These are phyloP conservation scores for Backusella sp. DNA, from an alignment of 192 early-diverging fungal genomes.

Conservation along the genomic window DNA sequence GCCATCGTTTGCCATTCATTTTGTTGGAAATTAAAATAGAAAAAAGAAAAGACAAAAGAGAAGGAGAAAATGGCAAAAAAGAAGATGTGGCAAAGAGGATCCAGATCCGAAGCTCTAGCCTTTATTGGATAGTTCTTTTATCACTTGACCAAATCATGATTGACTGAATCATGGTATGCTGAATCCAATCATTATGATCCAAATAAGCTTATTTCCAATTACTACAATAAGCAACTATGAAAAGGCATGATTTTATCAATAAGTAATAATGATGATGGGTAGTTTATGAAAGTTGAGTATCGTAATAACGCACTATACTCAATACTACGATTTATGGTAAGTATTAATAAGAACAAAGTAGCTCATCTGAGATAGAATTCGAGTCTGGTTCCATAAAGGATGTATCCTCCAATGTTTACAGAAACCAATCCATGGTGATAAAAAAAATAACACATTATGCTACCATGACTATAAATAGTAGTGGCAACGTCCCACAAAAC, in stretches of 20 bases:
- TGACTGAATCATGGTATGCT: neutral
- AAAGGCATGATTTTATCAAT: neutral
- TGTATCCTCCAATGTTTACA: neutral
- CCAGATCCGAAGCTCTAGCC: neutral
- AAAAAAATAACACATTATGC: neutral
- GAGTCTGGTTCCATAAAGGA: neutral
- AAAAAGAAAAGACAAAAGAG: neutral
- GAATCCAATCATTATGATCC: neutral
- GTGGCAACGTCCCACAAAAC: neutral
- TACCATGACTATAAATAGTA: neutral
- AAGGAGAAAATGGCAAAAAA: neutral
- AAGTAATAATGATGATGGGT: neutral
- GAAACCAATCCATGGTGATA: neutral
- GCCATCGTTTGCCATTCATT: conserved; percentile 1
- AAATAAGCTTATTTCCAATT: neutral
- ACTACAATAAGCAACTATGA: neutral
- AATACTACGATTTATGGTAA: neutral
- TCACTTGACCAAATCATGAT: conserved; percentile 5
- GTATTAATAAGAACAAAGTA: neutral
- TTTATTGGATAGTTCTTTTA: neutral
- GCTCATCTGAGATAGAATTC: neutral
- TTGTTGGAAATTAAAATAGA: neutral
- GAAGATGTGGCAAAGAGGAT: neutral
- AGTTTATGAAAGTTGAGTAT: neutral
- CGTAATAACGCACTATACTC: neutral